Evolutionary conservation across 495 filamentous ascomycete species (phyloP).

Genomic region (Hypomontagnella monticulosa): DNA sequence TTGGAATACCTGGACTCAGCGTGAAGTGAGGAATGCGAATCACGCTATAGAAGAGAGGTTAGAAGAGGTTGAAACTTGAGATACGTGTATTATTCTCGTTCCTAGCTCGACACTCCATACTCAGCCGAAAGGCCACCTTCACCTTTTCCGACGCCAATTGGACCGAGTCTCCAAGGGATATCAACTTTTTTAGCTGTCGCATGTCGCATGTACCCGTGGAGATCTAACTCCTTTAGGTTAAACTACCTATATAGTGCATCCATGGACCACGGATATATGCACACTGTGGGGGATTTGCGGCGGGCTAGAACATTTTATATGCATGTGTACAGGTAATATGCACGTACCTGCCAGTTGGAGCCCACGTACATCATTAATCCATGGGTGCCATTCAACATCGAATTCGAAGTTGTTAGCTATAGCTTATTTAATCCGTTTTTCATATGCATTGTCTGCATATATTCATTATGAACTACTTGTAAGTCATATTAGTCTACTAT

Average conservation of each 20-base stretch:
- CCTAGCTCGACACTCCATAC: not conserved
- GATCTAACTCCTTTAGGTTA: too few relatives aligned
- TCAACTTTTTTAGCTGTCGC: not conserved
- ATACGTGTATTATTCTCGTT: conserved; percentile 1
- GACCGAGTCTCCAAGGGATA: conserved; percentile 30
- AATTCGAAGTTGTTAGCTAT: too few relatives aligned
- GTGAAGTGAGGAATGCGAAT: conserved; percentile 27
- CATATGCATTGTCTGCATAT: too few relatives aligned
- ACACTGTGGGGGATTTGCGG: not conserved
- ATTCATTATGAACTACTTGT: too few relatives aligned
- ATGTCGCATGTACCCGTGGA: too few relatives aligned
- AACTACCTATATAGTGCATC: too few relatives aligned
- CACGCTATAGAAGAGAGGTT: conserved; percentile 12
- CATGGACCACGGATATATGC: not conserved
- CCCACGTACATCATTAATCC: too few relatives aligned
- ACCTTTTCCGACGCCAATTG: conserved; percentile 34
- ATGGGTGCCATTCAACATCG: too few relatives aligned
- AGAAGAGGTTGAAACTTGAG: conserved; percentile 19
- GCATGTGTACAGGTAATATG: too few relatives aligned
- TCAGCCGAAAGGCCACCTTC: conserved; percentile 47
- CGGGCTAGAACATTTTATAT: not conserved
- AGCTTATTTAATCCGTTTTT: too few relatives aligned
- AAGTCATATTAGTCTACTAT: too few relatives aligned
- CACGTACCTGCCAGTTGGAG: too few relatives aligned
- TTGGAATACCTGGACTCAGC: conserved; percentile 23